A percentile compares a stretch with the other conserved stretches of the same genome.
These are phyloP conservation scores for Trichoderma koningii DNA, from an alignment of 2,329 filamentous ascomycete species.

Conservation along the genomic window DNA sequence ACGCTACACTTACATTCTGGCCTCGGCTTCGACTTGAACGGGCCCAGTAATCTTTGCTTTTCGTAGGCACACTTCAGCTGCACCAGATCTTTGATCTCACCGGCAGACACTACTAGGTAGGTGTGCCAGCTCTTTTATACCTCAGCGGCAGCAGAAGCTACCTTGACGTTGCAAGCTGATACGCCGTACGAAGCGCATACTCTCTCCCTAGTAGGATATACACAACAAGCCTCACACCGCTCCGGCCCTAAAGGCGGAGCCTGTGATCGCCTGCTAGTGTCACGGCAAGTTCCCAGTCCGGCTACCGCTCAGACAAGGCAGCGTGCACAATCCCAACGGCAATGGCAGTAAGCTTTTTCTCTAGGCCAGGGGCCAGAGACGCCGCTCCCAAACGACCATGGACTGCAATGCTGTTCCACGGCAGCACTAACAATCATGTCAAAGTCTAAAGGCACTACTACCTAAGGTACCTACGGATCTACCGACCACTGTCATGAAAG, in stretches of 20 bases:
- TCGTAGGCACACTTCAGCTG: neutral
- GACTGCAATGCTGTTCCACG: neutral
- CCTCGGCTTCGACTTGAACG: too few relatives aligned
- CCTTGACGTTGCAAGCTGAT: too few relatives aligned
- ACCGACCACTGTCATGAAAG: neutral
- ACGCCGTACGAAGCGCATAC: neutral
- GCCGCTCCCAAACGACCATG: neutral
- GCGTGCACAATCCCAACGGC: neutral
- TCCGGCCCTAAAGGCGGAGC: constrained; percentile 24
- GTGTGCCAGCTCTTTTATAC: neutral
- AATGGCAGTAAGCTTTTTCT: neutral
- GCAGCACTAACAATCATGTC: neutral
- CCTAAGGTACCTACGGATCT: too few relatives aligned
- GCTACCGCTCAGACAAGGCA: neutral
- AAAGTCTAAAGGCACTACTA: neutral
- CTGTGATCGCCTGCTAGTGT: constrained; percentile 20
- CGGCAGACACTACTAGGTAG: neutral
- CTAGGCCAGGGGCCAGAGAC: neutral
- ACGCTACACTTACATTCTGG: neutral
- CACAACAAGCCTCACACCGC: constrained; percentile 11
- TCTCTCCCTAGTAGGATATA: neutral
- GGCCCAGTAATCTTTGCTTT: neutral
- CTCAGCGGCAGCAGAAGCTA: neutral
- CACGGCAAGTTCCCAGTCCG: constrained; percentile 12
- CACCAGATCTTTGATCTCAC: neutral